Percentiles rank a stretch among this genome's conserved stretches.
Evolutionary conservation across 1,139 yeast genomes (phyloP).

Genomic region (Sugiyamaella castrensis): DNA sequence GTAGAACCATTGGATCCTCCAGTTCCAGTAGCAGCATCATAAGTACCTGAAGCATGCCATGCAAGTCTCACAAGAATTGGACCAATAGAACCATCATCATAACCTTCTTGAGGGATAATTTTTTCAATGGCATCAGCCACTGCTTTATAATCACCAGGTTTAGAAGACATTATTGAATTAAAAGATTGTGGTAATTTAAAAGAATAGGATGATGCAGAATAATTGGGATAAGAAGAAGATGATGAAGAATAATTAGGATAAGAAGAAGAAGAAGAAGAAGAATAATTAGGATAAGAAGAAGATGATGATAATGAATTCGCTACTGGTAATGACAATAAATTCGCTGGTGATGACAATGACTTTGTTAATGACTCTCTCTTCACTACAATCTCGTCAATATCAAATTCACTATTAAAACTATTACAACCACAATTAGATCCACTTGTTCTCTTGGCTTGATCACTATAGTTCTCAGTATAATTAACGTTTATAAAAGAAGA

Average conservation of each 20-base stretch:
- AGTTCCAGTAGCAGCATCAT: conserved; percentile 50
- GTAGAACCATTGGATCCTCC: conserved; percentile 73
- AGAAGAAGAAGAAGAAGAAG: background rate
- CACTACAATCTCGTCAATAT: too few relatives aligned
- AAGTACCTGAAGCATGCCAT: conserved; percentile 73
- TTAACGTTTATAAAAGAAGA: too few relatives aligned
- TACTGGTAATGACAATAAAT: too few relatives aligned
- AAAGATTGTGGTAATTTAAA: conserved; percentile 3
- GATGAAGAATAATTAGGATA: background rate
- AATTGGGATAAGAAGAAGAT: background rate
- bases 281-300: background rate
- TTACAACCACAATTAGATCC: too few relatives aligned
- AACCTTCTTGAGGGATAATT: conserved; percentile 68
- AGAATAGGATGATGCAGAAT: conserved; percentile 6
- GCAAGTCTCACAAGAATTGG: conserved; percentile 63
- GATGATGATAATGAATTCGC: background rate
- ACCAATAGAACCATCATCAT: conserved; percentile 66
- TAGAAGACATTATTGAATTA: conserved; percentile 11
- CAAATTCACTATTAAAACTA: too few relatives aligned
- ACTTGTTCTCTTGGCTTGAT: too few relatives aligned
- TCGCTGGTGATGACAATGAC: too few relatives aligned
- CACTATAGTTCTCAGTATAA: too few relatives aligned
- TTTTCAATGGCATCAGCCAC: conserved; percentile 78
- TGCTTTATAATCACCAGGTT: conserved; percentile 54
- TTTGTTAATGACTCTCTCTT: too few relatives aligned